These are phyloP conservation scores for Annulohypoxylon nitens DNA, from an alignment of 495 filamentous ascomycete species.

Conservation along the genomic window DNA sequence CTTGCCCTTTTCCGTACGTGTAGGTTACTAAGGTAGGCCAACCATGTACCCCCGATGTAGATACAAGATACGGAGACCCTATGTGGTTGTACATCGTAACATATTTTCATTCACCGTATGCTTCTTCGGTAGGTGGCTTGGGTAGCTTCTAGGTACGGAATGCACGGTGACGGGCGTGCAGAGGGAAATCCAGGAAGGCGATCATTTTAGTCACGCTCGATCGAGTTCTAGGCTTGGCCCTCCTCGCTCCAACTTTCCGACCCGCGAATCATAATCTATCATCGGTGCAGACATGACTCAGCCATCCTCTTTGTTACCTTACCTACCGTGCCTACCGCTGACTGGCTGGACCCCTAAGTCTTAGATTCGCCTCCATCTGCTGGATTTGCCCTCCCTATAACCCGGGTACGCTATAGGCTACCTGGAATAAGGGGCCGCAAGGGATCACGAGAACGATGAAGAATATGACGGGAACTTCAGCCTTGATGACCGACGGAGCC, in stretches of 20 bases:
- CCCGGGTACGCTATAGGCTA: not conserved
- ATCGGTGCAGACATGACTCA: slow-evolving; percentile 36
- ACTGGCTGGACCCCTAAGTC: slow-evolving; percentile 33
- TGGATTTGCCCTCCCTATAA: slow-evolving; percentile 24
- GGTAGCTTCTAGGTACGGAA: slow-evolving; percentile 19
- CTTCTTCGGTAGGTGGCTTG: slow-evolving; percentile 16
- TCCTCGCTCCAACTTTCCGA: slow-evolving; percentile 30
- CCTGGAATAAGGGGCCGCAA: slow-evolving; percentile 1
- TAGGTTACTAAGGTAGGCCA: slow-evolving; percentile 38
- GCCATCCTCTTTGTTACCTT: slow-evolving; percentile 24
- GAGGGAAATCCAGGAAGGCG: slow-evolving; percentile 42
- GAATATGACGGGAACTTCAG: slow-evolving; percentile 37
- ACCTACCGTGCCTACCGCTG: slow-evolving; percentile 27
- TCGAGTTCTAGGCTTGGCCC: slow-evolving; percentile 37
- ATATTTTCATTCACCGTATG: slow-evolving; percentile 18
- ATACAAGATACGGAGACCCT: slow-evolving; percentile 25
- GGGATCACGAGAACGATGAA: not conserved
- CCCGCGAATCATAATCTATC: slow-evolving; percentile 21
- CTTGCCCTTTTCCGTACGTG: slow-evolving; percentile 40
- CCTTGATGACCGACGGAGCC: slow-evolving; percentile 41
- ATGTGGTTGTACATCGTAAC: slow-evolving; percentile 33
- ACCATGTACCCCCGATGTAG: slow-evolving; percentile 20
- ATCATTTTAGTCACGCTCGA: slow-evolving; percentile 44
- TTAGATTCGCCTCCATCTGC: slow-evolving; percentile 22
- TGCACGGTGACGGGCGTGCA: slow-evolving; percentile 44